A percentile compares a stretch with the other conserved stretches of the same genome.
phyloP scores from a whole-genome alignment of 2,329 filamentous ascomycete genomes.

The Trichoderma breve region DNA sequence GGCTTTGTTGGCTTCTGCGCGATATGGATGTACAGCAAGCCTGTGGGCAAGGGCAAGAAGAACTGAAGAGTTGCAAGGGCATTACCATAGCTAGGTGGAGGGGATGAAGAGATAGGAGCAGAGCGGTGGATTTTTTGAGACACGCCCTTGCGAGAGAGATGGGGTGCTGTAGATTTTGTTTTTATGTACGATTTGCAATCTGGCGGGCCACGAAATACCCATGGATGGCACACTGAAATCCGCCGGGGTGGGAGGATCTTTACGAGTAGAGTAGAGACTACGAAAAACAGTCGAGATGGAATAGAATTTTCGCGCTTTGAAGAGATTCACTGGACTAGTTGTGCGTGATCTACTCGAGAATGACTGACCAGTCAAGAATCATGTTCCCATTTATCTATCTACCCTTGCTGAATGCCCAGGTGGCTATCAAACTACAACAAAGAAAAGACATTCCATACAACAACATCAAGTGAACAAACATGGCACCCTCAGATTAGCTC shows the following conservation, averaged over 20 bases:
- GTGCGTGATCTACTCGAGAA: neutral
- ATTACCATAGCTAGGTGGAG: neutral
- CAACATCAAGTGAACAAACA: neutral
- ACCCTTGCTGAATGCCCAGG: neutral
- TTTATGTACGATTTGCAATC: slow-evolving; percentile 15
- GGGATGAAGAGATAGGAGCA: neutral
- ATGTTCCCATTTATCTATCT: neutral
- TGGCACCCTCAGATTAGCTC: slow-evolving; percentile 56
- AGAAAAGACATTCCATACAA: no score
- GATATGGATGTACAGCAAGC: slow-evolving; percentile 76
- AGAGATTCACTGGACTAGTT: neutral
- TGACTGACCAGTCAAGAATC: no score
- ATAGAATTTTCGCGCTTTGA: slow-evolving; percentile 11
- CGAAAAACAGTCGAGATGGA: slow-evolving; percentile 18
- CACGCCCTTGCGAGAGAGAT: neutral
- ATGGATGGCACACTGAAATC: slow-evolving; percentile 7
- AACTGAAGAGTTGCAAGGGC: neutral
- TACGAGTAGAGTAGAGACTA: slow-evolving; percentile 25
- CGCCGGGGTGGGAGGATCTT: slow-evolving; percentile 13
- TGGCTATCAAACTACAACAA: neutral
- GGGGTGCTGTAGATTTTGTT: slow-evolving; percentile 1
- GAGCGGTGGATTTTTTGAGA: neutral
- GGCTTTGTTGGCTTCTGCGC: slow-evolving; percentile 85
- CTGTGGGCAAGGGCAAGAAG: slow-evolving; percentile 31
- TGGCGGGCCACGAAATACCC: slow-evolving; percentile 6